Percentiles rank a stretch among this genome's conserved stretches.
phyloP scores from a whole-genome alignment of 768 basidiomycete genomes.

The Leccinum ochraceum region DNA sequence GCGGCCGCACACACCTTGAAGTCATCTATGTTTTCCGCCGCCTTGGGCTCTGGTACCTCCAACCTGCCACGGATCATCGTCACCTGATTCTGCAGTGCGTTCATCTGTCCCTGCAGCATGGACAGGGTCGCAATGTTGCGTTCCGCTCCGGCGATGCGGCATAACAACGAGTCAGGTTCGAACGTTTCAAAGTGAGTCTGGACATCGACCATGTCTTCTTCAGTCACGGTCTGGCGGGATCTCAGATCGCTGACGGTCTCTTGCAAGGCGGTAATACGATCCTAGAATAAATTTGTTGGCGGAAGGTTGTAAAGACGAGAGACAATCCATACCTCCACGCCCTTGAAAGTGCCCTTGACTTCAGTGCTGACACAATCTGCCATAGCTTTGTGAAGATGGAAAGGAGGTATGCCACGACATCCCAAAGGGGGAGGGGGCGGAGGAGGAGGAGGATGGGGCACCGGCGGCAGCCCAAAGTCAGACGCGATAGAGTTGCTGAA shows the following conservation, averaged over 20 bases:
- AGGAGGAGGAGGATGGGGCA: slow-evolving; percentile 9
- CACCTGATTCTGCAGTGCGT: slow-evolving; percentile 19
- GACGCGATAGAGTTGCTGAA: slow-evolving; percentile 24
- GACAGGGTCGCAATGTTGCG: slow-evolving; percentile 35
- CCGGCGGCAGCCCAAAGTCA: slow-evolving; percentile 20
- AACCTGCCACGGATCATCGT: slow-evolving; percentile 21
- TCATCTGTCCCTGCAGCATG: slow-evolving; percentile 28
- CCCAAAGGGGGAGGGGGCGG: not conserved
- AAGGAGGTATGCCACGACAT: slow-evolving; percentile 7
- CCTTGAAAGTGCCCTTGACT: slow-evolving; percentile 23
- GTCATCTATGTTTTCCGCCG: slow-evolving; percentile 20
- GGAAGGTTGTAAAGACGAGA: not conserved
- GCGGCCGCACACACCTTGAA: slow-evolving; percentile 34
- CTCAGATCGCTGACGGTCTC: slow-evolving; percentile 21
- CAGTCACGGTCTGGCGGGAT: slow-evolving; percentile 25
- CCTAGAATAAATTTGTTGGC: slow-evolving; percentile 18
- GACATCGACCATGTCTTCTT: slow-evolving; percentile 35
- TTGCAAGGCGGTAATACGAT: slow-evolving; percentile 25
- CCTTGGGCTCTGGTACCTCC: slow-evolving; percentile 18
- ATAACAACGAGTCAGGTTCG: slow-evolving; percentile 35
- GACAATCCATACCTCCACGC: slow-evolving; percentile 19
- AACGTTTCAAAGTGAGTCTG: slow-evolving; percentile 42
- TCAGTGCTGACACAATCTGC: slow-evolving; percentile 25
- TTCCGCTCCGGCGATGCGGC: slow-evolving; percentile 29
- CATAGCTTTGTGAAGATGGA: slow-evolving; percentile 18